A percentile compares a stretch with the other conserved stretches of the same genome.
phyloP scores from a whole-genome alignment of 208 protist species.

The Trypanosoma caninum region DNA sequence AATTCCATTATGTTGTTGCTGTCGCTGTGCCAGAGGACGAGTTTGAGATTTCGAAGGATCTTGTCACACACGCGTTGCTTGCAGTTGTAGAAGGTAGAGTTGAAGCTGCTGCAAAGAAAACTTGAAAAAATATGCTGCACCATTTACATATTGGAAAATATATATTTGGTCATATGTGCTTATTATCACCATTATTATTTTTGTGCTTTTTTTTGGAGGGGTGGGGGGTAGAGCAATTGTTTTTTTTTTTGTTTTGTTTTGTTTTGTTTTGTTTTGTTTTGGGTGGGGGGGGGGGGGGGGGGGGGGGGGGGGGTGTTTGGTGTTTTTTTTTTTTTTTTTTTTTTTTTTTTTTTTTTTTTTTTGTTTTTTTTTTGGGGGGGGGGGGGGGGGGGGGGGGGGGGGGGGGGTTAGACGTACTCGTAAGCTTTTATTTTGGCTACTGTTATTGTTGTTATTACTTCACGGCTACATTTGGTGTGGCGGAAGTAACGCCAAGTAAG shows the following conservation, averaged over 20 bases:
- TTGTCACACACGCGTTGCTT: slow-evolving; percentile 67
- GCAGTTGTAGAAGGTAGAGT: slow-evolving; percentile 69
- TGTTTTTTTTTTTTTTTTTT: slow-evolving; percentile 1
- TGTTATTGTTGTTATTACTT: slow-evolving; percentile 2
- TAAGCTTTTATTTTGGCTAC: no score
- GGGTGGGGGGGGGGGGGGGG: no score
- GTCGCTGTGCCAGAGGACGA: slow-evolving; percentile 74
- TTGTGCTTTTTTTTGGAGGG: no score
- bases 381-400: no score
- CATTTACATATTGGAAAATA: neutral
- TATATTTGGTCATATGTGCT: no score
- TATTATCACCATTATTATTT: no score
- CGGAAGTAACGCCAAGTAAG: neutral
- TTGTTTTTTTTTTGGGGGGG: neutral
- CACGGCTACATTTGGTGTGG: neutral
- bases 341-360: neutral
- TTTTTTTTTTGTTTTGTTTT: no score
- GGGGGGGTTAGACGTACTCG: no score
- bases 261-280: no score
- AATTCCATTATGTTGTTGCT: slow-evolving; percentile 75
- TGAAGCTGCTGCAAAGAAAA: slow-evolving; percentile 56
- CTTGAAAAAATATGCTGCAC: slow-evolving; percentile 19
- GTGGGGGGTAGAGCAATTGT: no score
- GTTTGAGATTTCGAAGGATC: slow-evolving; percentile 54
- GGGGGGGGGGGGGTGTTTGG: no score